These are phyloP conservation scores for Ogataea paraovalis DNA, from an alignment of 805 yeast genomes.

Conservation along the genomic window DNA sequence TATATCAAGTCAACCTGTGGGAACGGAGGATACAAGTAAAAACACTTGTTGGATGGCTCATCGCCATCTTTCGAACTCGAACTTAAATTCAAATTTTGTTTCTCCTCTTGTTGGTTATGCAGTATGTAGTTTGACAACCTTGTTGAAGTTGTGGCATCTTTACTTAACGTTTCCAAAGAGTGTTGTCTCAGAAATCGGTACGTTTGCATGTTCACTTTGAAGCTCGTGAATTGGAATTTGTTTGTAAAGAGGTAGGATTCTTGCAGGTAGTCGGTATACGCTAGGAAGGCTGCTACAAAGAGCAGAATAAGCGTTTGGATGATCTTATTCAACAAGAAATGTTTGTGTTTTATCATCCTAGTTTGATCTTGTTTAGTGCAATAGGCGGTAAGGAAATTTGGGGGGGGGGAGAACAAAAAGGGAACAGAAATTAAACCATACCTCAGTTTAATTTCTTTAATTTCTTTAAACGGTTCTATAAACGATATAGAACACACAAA, in stretches of 20 bases:
- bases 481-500: too few species aligned
- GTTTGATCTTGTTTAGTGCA: too few species aligned
- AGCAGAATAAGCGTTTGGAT: conserved; percentile 19
- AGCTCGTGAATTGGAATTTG: conserved; percentile 19
- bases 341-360: conserved; percentile 6
- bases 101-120: background rate
- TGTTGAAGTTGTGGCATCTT: conserved; percentile 9
- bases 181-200: conserved; percentile 20
- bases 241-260: conserved; percentile 25
- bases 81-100: too few species aligned
- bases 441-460: too few species aligned
- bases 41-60: conserved; percentile 5
- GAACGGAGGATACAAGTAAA: conserved; percentile 23
- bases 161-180: conserved; percentile 4
- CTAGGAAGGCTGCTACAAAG: conserved; percentile 20
- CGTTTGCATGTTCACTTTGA: conserved; percentile 20
- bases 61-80: too few species aligned
- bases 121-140: conserved; percentile 7
- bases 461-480: too few species aligned
- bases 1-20: conserved; percentile 23
- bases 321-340: conserved; percentile 17
- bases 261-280: conserved; percentile 27
- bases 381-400: too few species aligned
- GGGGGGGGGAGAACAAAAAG: background rate
- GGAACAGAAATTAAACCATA: background rate